These are phyloP conservation scores for Phaeosphaeria sp. DNA, from an alignment of 2,329 filamentous ascomycete genomes.

Conservation along the genomic window DNA sequence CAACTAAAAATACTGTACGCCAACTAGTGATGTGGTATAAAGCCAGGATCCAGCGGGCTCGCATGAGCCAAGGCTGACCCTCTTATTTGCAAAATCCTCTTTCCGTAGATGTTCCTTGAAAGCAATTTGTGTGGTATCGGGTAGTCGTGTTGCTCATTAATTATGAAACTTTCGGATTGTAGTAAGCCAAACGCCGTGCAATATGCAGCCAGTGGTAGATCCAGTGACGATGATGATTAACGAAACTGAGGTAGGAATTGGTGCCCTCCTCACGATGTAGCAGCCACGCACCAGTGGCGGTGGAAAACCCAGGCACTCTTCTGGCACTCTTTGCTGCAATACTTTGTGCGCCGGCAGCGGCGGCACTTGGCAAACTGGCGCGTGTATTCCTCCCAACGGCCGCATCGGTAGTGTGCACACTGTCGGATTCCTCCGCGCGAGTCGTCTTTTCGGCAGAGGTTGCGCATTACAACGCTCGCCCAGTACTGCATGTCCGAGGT, in stretches of 20 bases:
- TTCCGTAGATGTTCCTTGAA: constrained; percentile 38
- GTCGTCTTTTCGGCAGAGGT: constrained; percentile 97
- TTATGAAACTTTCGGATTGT: constrained; percentile 44
- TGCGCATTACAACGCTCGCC: constrained; percentile 98
- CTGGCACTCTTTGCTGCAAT: constrained; percentile 99
- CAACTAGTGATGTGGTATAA: constrained; percentile 42
- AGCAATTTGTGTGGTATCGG: constrained; percentile 48
- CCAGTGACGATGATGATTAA: constrained; percentile 39
- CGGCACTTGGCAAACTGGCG: constrained; percentile 98
- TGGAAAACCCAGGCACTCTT: constrained; percentile 99
- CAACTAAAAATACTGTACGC: constrained; percentile 25
- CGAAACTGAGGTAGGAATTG: constrained; percentile 31
- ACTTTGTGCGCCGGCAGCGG: constrained; percentile 94
- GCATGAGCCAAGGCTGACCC: constrained; percentile 11
- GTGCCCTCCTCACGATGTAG: constrained; percentile 51
- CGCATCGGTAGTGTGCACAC: constrained; percentile 97
- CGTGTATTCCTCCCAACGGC: constrained; percentile 97
- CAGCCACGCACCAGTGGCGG: constrained; percentile 93
- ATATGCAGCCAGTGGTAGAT: constrained; percentile 48
- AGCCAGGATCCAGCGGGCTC: constrained; percentile 16
- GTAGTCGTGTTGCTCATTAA: constrained; percentile 50
- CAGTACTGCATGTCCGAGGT: constrained; percentile 99
- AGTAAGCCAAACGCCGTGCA: constrained; percentile 48
- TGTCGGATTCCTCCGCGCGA: constrained; percentile 92
- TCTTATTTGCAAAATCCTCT: constrained; percentile 22